Base-by-base conservation (phyloP, 441 rosid species). In the Jatropha podagrica region DNA sequence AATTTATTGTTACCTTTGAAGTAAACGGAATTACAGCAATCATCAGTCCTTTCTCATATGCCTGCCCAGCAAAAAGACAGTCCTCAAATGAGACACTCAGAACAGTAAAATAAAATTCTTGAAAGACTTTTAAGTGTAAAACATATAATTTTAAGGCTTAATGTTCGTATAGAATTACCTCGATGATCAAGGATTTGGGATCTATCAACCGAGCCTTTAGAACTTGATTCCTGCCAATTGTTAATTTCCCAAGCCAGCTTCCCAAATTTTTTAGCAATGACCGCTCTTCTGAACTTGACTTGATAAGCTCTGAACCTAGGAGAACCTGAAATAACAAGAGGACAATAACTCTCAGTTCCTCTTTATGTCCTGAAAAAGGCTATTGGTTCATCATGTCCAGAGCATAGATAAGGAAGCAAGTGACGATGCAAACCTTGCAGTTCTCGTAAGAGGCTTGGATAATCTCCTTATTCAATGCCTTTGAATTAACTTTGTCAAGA, bases 1-100 rank as follows among this genome's bases (percentile, higher is more conserved):
- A 62, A 18, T 46, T 77, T 10, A 68, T 46, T 17, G 48, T 80
- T 83, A 94, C 99, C 98, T 96, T 94, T 26, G 98, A 97, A 81
- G 99, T 96, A 81, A 96, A 96, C 41, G 99, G 99, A 84, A 96
- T 96, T 40, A 94, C 99, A 11, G 98, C 98, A 84, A 96, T 96
- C 98, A 96, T 96, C 88, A 92, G 82, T 42, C 99, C 99, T 84
- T 93, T 94, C 89, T 94, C 98, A 84, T 94, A 94, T 26, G 99
- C 99, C 99, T 96, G 91, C 72, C 77, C 52, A 76, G 74, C 70
- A 20, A 32, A 64, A 72, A 65, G 9, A 18, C 51, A 18, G 76
- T 52, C 61, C 7, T 65, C 37, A 74, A 65, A 60, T 48, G 52
- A 46, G 26, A 54, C 15, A n/a, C n/a, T 14, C 9, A 18, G 23